Evolutionary conservation across 371 early-diverging fungal genomes (phyloP).

Genomic region (Rhizopus stolonifer): DNA sequence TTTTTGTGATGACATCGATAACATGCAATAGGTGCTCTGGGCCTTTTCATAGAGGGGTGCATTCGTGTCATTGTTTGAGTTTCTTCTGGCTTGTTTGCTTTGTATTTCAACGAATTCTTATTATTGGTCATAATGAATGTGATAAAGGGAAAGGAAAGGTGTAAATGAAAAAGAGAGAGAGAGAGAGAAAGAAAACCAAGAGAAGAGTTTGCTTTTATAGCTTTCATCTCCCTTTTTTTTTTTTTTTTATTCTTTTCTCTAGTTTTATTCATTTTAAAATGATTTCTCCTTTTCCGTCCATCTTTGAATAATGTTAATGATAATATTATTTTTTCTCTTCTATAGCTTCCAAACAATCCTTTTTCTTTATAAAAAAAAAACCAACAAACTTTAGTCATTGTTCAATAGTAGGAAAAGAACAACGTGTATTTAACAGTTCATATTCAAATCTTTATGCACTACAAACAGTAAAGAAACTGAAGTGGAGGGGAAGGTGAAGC

Average conservation of each 20-base stretch:
- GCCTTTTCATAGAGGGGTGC: constrained; percentile 23
- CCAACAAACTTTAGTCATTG: too few relatives aligned
- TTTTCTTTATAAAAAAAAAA: too few relatives aligned
- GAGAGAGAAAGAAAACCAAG: background rate
- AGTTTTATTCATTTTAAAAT: background rate
- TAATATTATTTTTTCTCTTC: background rate
- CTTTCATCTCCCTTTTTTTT: background rate
- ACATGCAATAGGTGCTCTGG: constrained; percentile 36
- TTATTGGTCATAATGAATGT: constrained; percentile 3
- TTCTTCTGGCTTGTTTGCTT: background rate
- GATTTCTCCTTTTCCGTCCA: background rate
- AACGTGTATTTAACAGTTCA: too few relatives aligned
- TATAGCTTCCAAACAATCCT: too few relatives aligned
- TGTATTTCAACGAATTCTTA: background rate
- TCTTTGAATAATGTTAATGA: constrained; percentile 2
- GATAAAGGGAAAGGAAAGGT: background rate
- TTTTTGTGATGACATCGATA: constrained; percentile 39
- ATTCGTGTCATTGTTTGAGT: constrained; percentile 5
- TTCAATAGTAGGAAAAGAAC: too few relatives aligned
- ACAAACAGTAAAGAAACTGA: too few relatives aligned
- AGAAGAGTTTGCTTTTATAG: background rate
- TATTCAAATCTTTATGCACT: too few relatives aligned
- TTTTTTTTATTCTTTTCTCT: background rate
- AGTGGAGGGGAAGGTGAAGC: too few relatives aligned
- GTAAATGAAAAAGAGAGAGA: background rate